Evolutionary conservation across 257 asterid genomes (phyloP), one percentile per base, ranked within the genome.

Genomic region (Schizonepeta tenuifolia): DNA sequence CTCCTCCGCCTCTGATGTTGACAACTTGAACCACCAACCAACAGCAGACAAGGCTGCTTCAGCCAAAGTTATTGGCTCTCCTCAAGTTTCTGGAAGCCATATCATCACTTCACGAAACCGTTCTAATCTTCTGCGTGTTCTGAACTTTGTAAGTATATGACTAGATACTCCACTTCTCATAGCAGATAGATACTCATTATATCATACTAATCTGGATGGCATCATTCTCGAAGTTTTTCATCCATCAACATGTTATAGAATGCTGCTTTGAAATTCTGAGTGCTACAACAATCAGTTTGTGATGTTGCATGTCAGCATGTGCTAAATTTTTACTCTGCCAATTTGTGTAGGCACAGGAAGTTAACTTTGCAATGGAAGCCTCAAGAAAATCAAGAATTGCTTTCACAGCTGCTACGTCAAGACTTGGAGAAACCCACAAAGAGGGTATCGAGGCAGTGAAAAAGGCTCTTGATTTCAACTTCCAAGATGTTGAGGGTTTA

Each of bases 1-100:
- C 70, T 95, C 99, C 59, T 95, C 99, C 69, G 98, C 98, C 68
- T 95, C 99, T 54, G 99, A 95, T 84, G 83, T 92, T 53, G 99
- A 95, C 86, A 92, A 92, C 84, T 83, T 95, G 85, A 95, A 85
- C 90, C 90, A 91, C 77, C 92, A 85, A 84, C 81, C 82, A 57
- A 76, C 81, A 36, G 73, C 75, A 6, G 97, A 88, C 78, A 95
- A 86, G 89, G 86, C 80, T 63, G 76, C 93, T 61, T 73, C 82
- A 72, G 83, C 86, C 71, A 94, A 87, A 83, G 96, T 86, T 76
- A 86, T 73, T 12, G 82, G 83, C 22, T 85, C 89, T 65, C 89
- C 89, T 50, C 89, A 76, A 78, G 88, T 81, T 59, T 83, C 90
- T 36, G 87, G 87, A 68, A 80, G 80, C 79, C 90, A 85, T 53